Conservation (phyloP, 1,284 basidiomycete genomes). For the Gomphus bonarii region DNA sequence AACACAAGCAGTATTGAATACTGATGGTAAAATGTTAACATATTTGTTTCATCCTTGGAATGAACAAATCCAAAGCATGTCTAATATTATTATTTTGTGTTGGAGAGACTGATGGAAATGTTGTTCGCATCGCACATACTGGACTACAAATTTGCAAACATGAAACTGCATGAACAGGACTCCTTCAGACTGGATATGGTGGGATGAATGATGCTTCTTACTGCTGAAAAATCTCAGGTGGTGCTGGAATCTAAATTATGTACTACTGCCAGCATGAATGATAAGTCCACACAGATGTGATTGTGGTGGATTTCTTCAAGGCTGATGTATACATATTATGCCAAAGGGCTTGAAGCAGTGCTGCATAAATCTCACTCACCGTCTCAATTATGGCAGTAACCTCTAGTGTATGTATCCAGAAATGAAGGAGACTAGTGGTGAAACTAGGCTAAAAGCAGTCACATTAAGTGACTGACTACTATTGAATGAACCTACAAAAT, state of each 20-base stretch:
- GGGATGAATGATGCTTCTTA: constrained; percentile 68
- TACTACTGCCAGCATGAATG: too few relatives aligned
- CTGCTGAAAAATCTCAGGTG: constrained; percentile 26
- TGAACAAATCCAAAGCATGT: constrained; percentile 50
- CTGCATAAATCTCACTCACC: constrained; percentile 28
- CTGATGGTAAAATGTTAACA: constrained; percentile 15
- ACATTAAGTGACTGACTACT: too few relatives aligned
- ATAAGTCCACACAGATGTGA: neutral
- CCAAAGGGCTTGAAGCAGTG: neutral
- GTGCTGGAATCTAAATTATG: too few relatives aligned
- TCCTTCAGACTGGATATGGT: constrained; percentile 74
- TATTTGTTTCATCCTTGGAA: constrained; percentile 86
- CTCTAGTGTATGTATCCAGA: too few relatives aligned
- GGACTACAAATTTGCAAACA: constrained; percentile 57
- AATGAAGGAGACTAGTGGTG: too few relatives aligned
- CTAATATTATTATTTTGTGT: neutral
- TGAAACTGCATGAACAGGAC: constrained; percentile 55
- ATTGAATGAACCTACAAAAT: too few relatives aligned
- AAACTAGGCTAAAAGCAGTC: too few relatives aligned
- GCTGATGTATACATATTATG: neutral
- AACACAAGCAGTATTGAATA: constrained; percentile 11
- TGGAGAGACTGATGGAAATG: neutral
- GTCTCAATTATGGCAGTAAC: constrained; percentile 32
- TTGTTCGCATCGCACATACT: constrained; percentile 53
- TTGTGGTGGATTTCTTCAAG: neutral